A percentile compares a stretch with the other conserved stretches of the same genome.
Conservation (phyloP, 345 rosid species). For the Carallia pectinifolia region DNA sequence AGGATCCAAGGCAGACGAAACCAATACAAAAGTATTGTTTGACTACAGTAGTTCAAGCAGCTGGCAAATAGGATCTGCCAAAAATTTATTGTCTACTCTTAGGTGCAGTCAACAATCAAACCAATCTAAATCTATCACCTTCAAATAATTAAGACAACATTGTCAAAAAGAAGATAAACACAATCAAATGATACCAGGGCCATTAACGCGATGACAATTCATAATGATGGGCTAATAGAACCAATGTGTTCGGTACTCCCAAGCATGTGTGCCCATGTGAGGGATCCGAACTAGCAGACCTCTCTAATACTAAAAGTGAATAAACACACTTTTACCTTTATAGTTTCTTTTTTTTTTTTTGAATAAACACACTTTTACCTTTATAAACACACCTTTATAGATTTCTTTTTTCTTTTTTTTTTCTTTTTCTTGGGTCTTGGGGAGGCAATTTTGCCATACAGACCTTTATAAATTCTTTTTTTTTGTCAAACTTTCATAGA, state of each 20-base stretch:
- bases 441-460: too few relatives aligned
- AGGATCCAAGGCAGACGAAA: too few relatives aligned
- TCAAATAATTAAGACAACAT: not conserved
- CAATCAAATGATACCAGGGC: not conserved
- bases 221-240: not conserved
- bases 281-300: not conserved
- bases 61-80: slow-evolving; percentile 13
- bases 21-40: too few relatives aligned
- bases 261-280: slow-evolving; percentile 16
- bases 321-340: not conserved
- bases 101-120: not conserved
- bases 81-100: not conserved
- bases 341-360: too few relatives aligned
- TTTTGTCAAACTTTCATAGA: too few relatives aligned
- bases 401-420: too few relatives aligned
- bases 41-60: slow-evolving; percentile 3
- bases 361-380: too few relatives aligned
- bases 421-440: too few relatives aligned
- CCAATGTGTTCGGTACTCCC: not conserved
- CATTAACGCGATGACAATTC: too few relatives aligned
- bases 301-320: not conserved
- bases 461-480: too few relatives aligned
- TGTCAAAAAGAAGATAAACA: not conserved
- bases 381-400: too few relatives aligned
- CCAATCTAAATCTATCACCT: not conserved